A percentile compares a stretch with the other conserved stretches of the same genome.
phyloP scores from a whole-genome alignment of 1,139 yeast genomes.

The Suhomyces anneliseae region DNA sequence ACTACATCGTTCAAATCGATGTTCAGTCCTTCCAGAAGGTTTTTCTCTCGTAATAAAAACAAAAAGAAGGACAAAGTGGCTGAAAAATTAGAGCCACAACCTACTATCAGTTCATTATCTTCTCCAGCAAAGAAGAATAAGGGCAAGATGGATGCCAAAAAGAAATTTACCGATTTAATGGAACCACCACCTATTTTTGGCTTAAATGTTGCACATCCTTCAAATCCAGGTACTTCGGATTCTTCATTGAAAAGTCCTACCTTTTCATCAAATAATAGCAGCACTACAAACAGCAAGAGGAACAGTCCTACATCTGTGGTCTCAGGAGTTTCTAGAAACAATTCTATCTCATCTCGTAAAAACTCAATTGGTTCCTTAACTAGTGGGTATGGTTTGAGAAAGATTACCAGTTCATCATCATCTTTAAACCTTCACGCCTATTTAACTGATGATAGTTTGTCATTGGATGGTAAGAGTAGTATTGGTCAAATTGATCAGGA shows the following conservation, averaged over 20 bases:
- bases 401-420: conserved; percentile 44
- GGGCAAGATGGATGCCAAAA: conserved; percentile 13
- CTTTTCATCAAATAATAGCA: not conserved
- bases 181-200: conserved; percentile 43
- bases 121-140: conserved; percentile 23
- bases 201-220: conserved; percentile 13
- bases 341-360: conserved; percentile 21
- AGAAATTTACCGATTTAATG: conserved; percentile 26
- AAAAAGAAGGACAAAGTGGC: conserved; percentile 9
- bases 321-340: not conserved
- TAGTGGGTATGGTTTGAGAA: conserved; percentile 27
- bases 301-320: conserved; percentile 9
- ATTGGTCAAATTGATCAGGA: not conserved
- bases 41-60: conserved; percentile 24
- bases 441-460: conserved; percentile 36
- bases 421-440: conserved; percentile 47
- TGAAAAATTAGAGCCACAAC: conserved; percentile 15
- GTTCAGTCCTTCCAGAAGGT: conserved; percentile 37
- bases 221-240: conserved; percentile 1
- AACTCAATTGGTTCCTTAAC: conserved; percentile 27
- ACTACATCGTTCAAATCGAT: conserved; percentile 25
- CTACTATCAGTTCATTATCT: conserved; percentile 39
- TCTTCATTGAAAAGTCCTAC: conserved; percentile 6
- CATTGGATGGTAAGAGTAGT: not conserved
- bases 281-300: conserved; percentile 3